Percentiles rank a stretch among this genome's conserved stretches.
Evolutionary conservation across 192 early-diverging fungal genomes (phyloP).

Genomic region (Backusella westeae): DNA sequence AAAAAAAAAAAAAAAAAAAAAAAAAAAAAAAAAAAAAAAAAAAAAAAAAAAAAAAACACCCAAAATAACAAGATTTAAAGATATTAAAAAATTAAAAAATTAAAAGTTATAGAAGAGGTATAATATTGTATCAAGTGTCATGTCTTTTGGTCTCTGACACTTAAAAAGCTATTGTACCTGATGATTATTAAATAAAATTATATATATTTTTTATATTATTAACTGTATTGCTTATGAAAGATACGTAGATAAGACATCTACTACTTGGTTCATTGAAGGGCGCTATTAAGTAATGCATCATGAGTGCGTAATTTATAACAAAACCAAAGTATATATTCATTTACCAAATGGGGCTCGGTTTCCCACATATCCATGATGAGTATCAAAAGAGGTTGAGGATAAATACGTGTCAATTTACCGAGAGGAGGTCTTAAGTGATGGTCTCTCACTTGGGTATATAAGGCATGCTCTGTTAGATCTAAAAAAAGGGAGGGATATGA

Average conservation of each 20-base stretch:
- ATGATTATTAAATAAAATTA: too few relatives aligned
- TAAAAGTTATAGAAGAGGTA: too few relatives aligned
- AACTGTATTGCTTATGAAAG: background rate
- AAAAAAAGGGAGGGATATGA: background rate
- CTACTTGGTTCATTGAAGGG: conserved; percentile 1
- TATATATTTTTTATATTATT: too few relatives aligned
- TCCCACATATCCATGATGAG: background rate
- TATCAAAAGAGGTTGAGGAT: background rate
- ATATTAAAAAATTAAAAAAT: too few relatives aligned
- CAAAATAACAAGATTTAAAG: too few relatives aligned
- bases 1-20: too few relatives aligned
- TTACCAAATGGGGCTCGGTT: background rate
- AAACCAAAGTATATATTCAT: background rate
- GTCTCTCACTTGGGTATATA: background rate
- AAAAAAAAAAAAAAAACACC: too few relatives aligned
- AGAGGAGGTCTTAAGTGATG: background rate
- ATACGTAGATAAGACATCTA: background rate
- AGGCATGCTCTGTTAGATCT: background rate
- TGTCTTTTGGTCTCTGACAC: too few relatives aligned
- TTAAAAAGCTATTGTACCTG: too few relatives aligned
- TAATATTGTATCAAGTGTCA: too few relatives aligned
- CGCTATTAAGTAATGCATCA: background rate
- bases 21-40: too few relatives aligned
- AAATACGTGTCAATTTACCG: background rate
- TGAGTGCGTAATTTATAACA: background rate